Percentiles rank a stretch among this genome's conserved stretches.
Conservation (phyloP, 1,284 basidiomycete genomes). For the Boletellus deceptivus region DNA sequence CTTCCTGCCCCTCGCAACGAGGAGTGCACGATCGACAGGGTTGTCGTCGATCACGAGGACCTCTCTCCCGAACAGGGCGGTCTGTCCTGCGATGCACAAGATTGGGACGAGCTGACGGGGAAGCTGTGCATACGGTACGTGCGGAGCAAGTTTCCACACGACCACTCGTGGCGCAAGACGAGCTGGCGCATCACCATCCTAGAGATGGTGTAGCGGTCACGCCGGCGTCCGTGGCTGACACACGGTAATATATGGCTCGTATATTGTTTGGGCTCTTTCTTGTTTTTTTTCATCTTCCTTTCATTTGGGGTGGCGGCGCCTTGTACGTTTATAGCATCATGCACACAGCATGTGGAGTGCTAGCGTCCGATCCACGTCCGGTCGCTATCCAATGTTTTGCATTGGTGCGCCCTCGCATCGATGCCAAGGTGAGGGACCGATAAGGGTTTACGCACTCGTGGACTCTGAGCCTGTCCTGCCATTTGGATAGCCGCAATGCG, state of each 20-base stretch:
- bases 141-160: conserved; percentile 23
- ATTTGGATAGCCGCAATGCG: neutral
- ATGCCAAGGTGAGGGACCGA: neutral
- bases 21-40: conserved; percentile 16
- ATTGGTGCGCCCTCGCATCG: neutral
- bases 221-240: neutral
- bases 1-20: conserved; percentile 17
- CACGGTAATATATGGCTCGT: neutral
- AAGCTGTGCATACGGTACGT: conserved; percentile 26
- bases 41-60: conserved; percentile 26
- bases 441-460: neutral
- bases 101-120: conserved; percentile 33
- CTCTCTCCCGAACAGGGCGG: conserved; percentile 5
- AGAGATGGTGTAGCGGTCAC: conserved; percentile 23
- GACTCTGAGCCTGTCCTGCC: neutral
- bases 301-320: no score
- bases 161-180: conserved; percentile 25
- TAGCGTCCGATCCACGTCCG: no score
- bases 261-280: no score
- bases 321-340: no score
- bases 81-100: conserved; percentile 24
- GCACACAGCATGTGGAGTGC: no score
- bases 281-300: no score
- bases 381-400: no score
- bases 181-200: conserved; percentile 24